phyloP scores from a whole-genome alignment of 75 land plant genomes.

The Selaginella tamariscina region DNA sequence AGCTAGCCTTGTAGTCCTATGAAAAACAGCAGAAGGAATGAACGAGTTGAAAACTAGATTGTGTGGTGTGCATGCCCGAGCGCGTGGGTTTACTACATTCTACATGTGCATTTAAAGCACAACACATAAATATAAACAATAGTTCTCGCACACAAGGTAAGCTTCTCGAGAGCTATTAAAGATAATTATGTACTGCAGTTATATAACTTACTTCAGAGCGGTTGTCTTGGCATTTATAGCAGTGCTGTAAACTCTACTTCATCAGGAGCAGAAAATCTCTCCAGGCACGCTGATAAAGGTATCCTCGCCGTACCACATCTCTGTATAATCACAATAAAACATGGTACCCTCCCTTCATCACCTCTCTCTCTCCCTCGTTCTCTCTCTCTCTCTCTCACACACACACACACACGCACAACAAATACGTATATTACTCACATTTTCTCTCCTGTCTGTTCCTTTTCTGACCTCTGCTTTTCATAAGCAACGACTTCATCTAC shows the following conservation, averaged over 20 bases:
- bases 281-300: constrained; percentile 84
- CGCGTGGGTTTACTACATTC: too few species aligned
- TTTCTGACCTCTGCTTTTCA: constrained; percentile 50
- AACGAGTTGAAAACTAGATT: neutral
- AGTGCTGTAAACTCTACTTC: constrained; percentile 91
- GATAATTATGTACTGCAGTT: too few species aligned
- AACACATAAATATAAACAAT: too few species aligned
- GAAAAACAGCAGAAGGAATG: constrained; percentile 14
- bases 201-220: constrained; percentile 70
- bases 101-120: too few species aligned
- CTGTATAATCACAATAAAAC: neutral
- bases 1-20: constrained; percentile 78
- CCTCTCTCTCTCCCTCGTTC: too few species aligned
- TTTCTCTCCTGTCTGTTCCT: constrained; percentile 49
- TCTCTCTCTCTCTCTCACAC: too few species aligned
- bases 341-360: too few species aligned
- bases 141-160: too few species aligned
- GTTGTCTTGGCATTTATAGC: constrained; percentile 82
- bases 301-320: constrained; percentile 93
- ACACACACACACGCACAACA: neutral
- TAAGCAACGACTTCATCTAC: constrained; percentile 66
- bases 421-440: constrained; percentile 35
- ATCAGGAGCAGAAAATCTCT: constrained; percentile 73
- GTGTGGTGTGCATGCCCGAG: neutral
- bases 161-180: too few species aligned